These are phyloP conservation scores for Phytophthora colocasiae DNA, from an alignment of 352 stramenopile genomes.

Conservation along the genomic window DNA sequence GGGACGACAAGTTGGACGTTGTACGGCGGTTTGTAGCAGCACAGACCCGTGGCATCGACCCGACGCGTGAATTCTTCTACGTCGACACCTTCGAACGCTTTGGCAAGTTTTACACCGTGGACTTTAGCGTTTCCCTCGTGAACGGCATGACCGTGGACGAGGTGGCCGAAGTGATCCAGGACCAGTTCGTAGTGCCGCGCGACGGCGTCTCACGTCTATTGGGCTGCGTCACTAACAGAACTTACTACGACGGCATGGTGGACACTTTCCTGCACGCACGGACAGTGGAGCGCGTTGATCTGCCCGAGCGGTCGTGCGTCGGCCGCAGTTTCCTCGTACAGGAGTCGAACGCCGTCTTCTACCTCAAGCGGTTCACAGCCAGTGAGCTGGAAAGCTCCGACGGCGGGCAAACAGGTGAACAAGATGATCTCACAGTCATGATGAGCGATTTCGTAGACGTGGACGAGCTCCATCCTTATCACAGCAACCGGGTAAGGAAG, in stretches of 20 bases:
- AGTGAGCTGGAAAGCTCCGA: constrained; percentile 20
- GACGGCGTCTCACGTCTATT: constrained; percentile 63
- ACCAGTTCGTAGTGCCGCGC: constrained; percentile 64
- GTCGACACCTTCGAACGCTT: constrained; percentile 73
- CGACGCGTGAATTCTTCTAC: constrained; percentile 68
- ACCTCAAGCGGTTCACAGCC: constrained; percentile 45
- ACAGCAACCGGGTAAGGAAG: constrained; percentile 56
- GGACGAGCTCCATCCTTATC: constrained; percentile 69
- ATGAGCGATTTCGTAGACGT: constrained; percentile 67
- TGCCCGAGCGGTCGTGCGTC: constrained; percentile 41
- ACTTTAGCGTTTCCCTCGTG: constrained; percentile 69
- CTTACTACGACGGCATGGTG: constrained; percentile 70
- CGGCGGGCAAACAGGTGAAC: constrained; percentile 18
- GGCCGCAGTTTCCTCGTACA: constrained; percentile 63
- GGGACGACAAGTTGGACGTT: constrained; percentile 57
- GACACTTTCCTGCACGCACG: constrained; percentile 62
- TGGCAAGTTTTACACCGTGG: constrained; percentile 74
- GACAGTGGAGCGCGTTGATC: constrained; percentile 67
- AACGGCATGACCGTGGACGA: constrained; percentile 48
- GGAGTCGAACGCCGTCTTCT: constrained; percentile 72
- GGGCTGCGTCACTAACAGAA: constrained; percentile 63
- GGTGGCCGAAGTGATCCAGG: constrained; percentile 58
- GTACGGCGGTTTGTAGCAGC: constrained; percentile 52
- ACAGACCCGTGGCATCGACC: constrained; percentile 58
- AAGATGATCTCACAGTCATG: constrained; percentile 47